Base-by-base conservation (phyloP, 177 flowering plant genomes). In the Vitis hybrid region DNA sequence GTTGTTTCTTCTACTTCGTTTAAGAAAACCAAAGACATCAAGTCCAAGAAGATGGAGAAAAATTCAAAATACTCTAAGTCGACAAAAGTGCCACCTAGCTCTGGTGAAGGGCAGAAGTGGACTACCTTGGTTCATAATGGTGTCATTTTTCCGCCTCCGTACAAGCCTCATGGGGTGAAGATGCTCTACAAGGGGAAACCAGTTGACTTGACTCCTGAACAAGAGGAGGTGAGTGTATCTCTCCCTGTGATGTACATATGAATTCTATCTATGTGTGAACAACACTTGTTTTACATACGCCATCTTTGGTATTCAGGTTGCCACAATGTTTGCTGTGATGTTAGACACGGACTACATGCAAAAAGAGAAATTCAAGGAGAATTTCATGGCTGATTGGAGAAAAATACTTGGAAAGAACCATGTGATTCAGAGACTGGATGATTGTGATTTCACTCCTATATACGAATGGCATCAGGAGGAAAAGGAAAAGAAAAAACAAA, bases 301-400 rank as follows among this genome's bases (percentile, higher is more conserved):
- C 46, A 41, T 41, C 9, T 41, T 41, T 41, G 7, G 46, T 41
- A 41, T 74, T 75, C 83, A 96, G 99, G 99, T 96, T 77, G 99
- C 99, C 51, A 96, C 99, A 32, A 93, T 96, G 98, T 93, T 79
- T 87, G 98, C 99, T 24, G 93, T 93, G 68, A 96, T 93, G 99
- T 81, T 79, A 77, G 99, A 93, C 68, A 91, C 98, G 15, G 97
- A 93, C 2, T 96, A 92, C 72, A 84, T 86, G 73, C 80, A 78
- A 13, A 93, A 93, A 70, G 77, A 73, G n/a, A 80, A 71, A 63
- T 93, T 96, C 72, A 80, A 77, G 58, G 91, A 92, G 69, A 93
- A 96, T 73, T 93, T 96, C 69, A 86, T 92, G 92, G 79, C 64
- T 73, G 99, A 96, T 76, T 96, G 98, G 97, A 88, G 81, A 66